Base-by-base conservation (phyloP, 805 yeast species). In the Sungouiozyma intestinalis region DNA sequence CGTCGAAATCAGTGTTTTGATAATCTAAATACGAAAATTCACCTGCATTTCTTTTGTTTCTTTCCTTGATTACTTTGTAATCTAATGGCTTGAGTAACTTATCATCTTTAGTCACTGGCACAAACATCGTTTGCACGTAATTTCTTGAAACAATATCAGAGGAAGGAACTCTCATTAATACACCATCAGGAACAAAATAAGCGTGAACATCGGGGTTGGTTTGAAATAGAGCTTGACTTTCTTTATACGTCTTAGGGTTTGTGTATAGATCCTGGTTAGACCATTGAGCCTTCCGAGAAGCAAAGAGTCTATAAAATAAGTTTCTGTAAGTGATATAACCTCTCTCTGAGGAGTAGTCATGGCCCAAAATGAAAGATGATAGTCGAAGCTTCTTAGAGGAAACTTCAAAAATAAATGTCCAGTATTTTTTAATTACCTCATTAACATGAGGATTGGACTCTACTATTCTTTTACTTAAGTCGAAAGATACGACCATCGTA, bases 101-200 rank as follows among this genome's bases (percentile, higher is more conserved):
- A 57, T 88, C 95, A 49, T 79, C 81, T 50, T 77, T 79, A 1
- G 94, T 84, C 2, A 90, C 97, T 0, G 86, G 76, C 1, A 84
- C 81, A 64, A 92, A 92, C 44, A 87, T 63, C 38, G 74, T 72
- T 50, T 74, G 76, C 27, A 79, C 74, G 48, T 70, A 77, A 38
- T 72, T 73, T 44, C 86, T 66, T 0, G 90, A 76, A 16, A 81
- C 78, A 14, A 79, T 79, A 56, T 88, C 97, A 48, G 74, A 74
- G 45, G 77, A 81, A 1, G 98, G 98, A 1, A 87, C 98, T 43
- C 97, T 75, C 29, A 88, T 76, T 53, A 75, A 81, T 38, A 68
- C 66, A 3, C 98, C 98, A 58, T 85, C 81, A 0, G 88, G 88
- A 6, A 85, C 77, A 55, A 82, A 82, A 38, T 75, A 77, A 0